A percentile compares a stretch with the other conserved stretches of the same genome.
These are phyloP conservation scores for Pouteria campechiana DNA, from an alignment of 179 eudicot genomes.

Conservation along the genomic window DNA sequence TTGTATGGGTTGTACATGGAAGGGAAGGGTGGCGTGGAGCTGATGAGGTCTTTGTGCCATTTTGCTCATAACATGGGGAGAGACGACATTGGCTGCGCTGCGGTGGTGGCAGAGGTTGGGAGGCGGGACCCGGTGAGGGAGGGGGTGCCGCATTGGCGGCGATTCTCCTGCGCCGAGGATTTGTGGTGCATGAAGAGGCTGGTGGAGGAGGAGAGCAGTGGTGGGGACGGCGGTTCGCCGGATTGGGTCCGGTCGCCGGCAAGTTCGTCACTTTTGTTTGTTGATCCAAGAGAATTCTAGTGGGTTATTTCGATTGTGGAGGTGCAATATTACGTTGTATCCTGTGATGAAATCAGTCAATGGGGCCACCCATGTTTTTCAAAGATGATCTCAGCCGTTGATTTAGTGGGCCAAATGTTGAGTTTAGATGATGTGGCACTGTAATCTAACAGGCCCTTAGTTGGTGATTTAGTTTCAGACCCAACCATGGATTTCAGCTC, in stretches of 20 bases:
- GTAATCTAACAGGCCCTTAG: too few relatives aligned
- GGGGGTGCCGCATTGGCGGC: conserved; percentile 72
- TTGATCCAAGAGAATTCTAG: conserved; percentile 76
- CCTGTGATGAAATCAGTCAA: too few relatives aligned
- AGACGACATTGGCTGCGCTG: conserved; percentile 45
- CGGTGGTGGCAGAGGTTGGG: conserved; percentile 76
- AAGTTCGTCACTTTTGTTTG: conserved; percentile 35
- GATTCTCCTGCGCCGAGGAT: conserved; percentile 68
- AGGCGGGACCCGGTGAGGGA: conserved; percentile 44
- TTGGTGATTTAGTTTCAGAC: too few relatives aligned
- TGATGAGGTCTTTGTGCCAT: conserved; percentile 62
- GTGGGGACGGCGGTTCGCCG: conserved; percentile 4
- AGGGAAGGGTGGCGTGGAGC: conserved; percentile 38
- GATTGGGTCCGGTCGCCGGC: conserved; percentile 32
- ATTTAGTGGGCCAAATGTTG: too few relatives aligned
- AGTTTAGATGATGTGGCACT: too few relatives aligned
- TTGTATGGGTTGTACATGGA: conserved; percentile 74
- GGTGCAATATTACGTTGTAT: too few relatives aligned
- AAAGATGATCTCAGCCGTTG: too few relatives aligned
- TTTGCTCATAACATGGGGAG: conserved; percentile 70
- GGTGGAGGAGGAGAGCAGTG: background rate
- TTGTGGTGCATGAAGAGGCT: conserved; percentile 79
- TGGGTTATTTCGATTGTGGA: too few relatives aligned
- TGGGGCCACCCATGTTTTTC: too few relatives aligned
- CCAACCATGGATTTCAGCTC: too few relatives aligned